Percentiles rank a stretch among this genome's conserved stretches.
Evolutionary conservation across 164 flowering plant genomes (phyloP).

Genomic region (Dillenia suffruticosa): DNA sequence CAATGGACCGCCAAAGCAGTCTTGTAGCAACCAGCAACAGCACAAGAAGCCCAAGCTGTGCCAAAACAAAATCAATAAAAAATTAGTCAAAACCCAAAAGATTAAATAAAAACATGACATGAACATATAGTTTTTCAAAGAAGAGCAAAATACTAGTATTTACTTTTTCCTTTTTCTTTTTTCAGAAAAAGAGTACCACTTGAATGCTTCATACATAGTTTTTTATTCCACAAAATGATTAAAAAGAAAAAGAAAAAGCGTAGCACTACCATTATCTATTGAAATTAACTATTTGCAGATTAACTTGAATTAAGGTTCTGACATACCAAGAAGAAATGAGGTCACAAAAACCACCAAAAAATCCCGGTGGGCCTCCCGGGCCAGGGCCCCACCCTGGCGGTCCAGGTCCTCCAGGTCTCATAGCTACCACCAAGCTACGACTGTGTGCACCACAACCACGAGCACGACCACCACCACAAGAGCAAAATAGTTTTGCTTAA

Average conservation of each 20-base stretch:
- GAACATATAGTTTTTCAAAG: background rate
- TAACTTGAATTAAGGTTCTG: too few species aligned
- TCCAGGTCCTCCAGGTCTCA: conserved; percentile 18
- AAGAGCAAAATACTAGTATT: too few species aligned
- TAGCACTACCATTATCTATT: too few species aligned
- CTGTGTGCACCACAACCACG: too few species aligned
- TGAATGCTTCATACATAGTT: too few species aligned
- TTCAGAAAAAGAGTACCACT: too few species aligned
- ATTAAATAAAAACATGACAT: background rate
- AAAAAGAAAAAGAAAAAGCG: background rate
- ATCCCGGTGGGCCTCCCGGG: background rate
- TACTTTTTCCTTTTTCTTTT: too few species aligned
- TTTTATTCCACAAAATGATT: too few species aligned
- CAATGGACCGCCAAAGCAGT: conserved; percentile 37
- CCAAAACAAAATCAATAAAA: background rate
- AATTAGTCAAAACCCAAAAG: background rate
- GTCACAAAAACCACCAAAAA: conserved; percentile 24
- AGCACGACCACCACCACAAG: too few species aligned
- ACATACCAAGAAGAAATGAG: conserved; percentile 28
- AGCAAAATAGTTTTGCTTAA: too few species aligned
- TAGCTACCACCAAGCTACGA: conserved; percentile 2
- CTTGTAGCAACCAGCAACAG: conserved; percentile 41
- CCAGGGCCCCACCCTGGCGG: background rate
- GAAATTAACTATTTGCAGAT: too few species aligned
- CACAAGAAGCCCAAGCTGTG: conserved; percentile 35